These are phyloP conservation scores for Clonostachys chloroleuca DNA, from an alignment of 2,329 filamentous ascomycete genomes.

Conservation along the genomic window DNA sequence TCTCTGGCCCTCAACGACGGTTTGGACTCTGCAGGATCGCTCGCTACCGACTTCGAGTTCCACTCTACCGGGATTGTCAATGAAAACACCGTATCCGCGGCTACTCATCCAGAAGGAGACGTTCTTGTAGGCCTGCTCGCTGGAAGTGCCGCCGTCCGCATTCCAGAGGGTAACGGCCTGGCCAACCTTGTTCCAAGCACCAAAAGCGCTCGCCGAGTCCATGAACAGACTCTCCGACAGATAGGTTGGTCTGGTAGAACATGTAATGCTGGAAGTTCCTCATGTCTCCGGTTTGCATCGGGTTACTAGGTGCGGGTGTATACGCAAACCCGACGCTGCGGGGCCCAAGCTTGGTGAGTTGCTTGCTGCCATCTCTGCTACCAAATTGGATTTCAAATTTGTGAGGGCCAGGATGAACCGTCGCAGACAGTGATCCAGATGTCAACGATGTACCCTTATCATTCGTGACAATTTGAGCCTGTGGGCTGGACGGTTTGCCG, in stretches of 20 bases:
- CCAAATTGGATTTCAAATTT: constrained; percentile 32
- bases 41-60: constrained; percentile 73
- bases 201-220: constrained; percentile 76
- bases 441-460: constrained; percentile 24
- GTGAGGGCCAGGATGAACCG: constrained; percentile 25
- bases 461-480: constrained; percentile 18
- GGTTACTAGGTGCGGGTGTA: constrained; percentile 22
- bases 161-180: constrained; percentile 65
- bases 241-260: constrained; percentile 49
- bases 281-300: constrained; percentile 25
- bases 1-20: constrained; percentile 62
- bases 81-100: constrained; percentile 72
- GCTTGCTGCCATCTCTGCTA: constrained; percentile 24
- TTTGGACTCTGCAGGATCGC: constrained; percentile 66
- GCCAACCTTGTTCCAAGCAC: constrained; percentile 72
- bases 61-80: constrained; percentile 65
- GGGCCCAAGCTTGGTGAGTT: constrained; percentile 29
- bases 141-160: constrained; percentile 60
- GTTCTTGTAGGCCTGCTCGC: constrained; percentile 71
- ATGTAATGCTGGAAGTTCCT: constrained; percentile 47
- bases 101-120: constrained; percentile 66
- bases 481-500: constrained; percentile 20
- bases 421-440: constrained; percentile 26
- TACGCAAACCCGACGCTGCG: constrained; percentile 33
- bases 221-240: constrained; percentile 63